Evolutionary conservation across 1,284 basidiomycete species (phyloP).

Genomic region (Peniophora sp.): DNA sequence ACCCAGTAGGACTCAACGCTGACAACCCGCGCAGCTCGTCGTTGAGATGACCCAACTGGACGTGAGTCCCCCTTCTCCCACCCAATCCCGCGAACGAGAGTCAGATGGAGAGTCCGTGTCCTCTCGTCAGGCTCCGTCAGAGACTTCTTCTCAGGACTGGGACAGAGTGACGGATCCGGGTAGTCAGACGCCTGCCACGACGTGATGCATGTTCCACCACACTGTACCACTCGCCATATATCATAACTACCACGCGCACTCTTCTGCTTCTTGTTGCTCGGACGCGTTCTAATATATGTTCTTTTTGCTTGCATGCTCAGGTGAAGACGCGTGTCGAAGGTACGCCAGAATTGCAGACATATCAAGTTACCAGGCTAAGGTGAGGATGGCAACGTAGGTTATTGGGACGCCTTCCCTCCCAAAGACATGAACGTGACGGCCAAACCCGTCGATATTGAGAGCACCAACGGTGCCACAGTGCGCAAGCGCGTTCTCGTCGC

Average conservation of each 20-base stretch:
- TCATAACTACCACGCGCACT: slow-evolving; percentile 10
- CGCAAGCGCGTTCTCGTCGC: slow-evolving; percentile 52
- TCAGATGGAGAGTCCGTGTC: slow-evolving; percentile 51
- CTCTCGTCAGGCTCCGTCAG: slow-evolving; percentile 59
- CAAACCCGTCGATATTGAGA: slow-evolving; percentile 31
- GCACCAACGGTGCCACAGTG: slow-evolving; percentile 24
- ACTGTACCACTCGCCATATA: slow-evolving; percentile 2
- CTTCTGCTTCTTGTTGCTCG: slow-evolving; percentile 3
- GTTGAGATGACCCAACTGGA: slow-evolving; percentile 86
- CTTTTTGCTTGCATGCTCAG: slow-evolving; percentile 34
- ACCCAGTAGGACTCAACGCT: slow-evolving; percentile 4
- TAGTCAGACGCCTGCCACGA: slow-evolving; percentile 38
- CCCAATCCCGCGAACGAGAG: slow-evolving; percentile 17
- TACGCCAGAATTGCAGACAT: slow-evolving; percentile 39
- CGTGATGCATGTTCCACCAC: slow-evolving; percentile 16
- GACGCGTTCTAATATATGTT: slow-evolving; percentile 57
- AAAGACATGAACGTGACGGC: slow-evolving; percentile 61
- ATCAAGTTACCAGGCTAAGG: slow-evolving; percentile 1
- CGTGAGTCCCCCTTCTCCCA: slow-evolving; percentile 61
- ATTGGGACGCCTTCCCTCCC: slow-evolving; percentile 66
- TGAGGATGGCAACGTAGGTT: slow-evolving; percentile 39
- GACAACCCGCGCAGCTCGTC: slow-evolving; percentile 46
- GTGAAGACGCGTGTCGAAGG: slow-evolving; percentile 64
- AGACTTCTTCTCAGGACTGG: slow-evolving; percentile 81
- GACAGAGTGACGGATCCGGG: slow-evolving; percentile 72